Evolutionary conservation across 129 eudicot genomes (phyloP), one percentile per base, ranked within the genome.

Genomic region (Artemisia argyi): DNA sequence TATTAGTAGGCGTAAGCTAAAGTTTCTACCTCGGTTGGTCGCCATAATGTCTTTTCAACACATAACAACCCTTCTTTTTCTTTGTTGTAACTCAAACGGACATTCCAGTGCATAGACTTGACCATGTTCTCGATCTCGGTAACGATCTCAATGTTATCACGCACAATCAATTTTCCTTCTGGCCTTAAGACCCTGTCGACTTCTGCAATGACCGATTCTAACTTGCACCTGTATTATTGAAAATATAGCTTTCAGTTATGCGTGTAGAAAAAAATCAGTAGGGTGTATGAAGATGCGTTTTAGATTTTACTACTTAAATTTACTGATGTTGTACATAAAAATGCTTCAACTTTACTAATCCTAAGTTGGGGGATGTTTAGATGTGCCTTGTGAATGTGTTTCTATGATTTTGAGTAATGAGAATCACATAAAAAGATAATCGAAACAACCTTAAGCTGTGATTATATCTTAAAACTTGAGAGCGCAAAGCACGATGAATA

Each of bases 171-270:
- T 69, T 78, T 80, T 7, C 88, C 88, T 75, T 78, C 73, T 11
- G 92, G 89, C 61, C 89, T 81, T 56, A 87, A 75, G 66, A 87
- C 81, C 61, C 92, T 78, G 46, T 87, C 86, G 6, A 87, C 86
- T 73, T 87, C 92, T 72, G 86, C 92, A 60, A 87, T 83, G 60
- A 84, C 78, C 30, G 84, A 78, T 56, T 63, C 71, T 70, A 87
- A 42, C 56, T 81, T 87, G 80, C 92, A 83, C 85, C 92, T 87
- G 83, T 61, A 55, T 49, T 61, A 55, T 49, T 42, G 4, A 35
- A 4, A 14, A 39, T 39, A 39, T 8, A 39, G 46, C 46, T 39
- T 39, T 7, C 46, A 39, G 9, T 39, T 39, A 39, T 39, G 46
- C 46, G 11, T 11, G 10, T 39, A 39, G 2, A 39, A 7, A 7